Evolutionary conservation across 768 basidiomycete species (phyloP).

Genomic region (Crepidotus variabilis): DNA sequence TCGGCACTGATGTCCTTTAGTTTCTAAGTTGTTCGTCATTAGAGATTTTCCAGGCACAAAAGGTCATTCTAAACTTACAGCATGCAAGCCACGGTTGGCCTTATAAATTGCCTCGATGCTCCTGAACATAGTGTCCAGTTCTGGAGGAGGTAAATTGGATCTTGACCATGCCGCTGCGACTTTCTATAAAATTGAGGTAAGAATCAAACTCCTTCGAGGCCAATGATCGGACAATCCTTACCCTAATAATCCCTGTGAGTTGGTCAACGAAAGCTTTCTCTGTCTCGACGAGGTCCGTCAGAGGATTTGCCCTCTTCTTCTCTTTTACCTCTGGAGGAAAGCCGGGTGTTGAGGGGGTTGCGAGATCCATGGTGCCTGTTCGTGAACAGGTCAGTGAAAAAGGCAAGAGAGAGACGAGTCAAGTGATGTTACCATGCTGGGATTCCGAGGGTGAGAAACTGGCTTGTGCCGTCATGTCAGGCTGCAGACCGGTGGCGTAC

Average conservation of each 20-base stretch:
- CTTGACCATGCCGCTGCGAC: constrained; percentile 98
- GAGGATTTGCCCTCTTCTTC: constrained; percentile 68
- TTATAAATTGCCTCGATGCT: constrained; percentile 91
- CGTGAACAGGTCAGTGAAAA: constrained; percentile 17
- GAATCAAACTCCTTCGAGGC: constrained; percentile 2
- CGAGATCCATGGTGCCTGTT: constrained; percentile 29
- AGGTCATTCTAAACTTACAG: constrained; percentile 39
- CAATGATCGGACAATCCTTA: constrained; percentile 32
- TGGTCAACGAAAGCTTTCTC: constrained; percentile 92
- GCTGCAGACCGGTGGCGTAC: neutral
- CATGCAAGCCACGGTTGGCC: constrained; percentile 78
- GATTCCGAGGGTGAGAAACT: constrained; percentile 8
- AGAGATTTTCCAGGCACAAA: constrained; percentile 11
- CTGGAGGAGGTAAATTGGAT: constrained; percentile 87
- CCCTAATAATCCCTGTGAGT: constrained; percentile 86
- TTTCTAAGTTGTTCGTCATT: constrained; percentile 49
- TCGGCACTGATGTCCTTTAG: constrained; percentile 91
- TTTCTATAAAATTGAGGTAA: constrained; percentile 53
- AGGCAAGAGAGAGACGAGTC: constrained; percentile 6
- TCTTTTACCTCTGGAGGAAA: constrained; percentile 39
- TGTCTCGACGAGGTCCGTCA: constrained; percentile 90
- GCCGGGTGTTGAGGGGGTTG: constrained; percentile 33
- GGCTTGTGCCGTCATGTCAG: constrained; percentile 1
- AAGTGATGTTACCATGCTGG: constrained; percentile 18
- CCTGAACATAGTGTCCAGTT: constrained; percentile 92